Conservation (phyloP, 495 filamentous ascomycete species). For the Pseudotulostoma volvatum region DNA sequence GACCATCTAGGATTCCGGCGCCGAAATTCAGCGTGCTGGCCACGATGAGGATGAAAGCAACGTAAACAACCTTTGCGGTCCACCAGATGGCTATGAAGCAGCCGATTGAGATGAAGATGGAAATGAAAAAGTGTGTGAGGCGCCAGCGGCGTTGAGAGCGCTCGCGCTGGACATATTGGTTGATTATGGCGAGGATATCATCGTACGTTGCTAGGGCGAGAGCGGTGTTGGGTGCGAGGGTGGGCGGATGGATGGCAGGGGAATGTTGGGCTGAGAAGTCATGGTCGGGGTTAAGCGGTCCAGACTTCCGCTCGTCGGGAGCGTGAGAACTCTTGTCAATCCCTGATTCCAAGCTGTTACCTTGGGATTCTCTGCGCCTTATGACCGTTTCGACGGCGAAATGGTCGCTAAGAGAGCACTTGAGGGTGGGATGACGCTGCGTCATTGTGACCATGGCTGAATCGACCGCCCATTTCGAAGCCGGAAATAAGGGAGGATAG, state of each 20-base stretch:
- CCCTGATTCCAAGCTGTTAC: neutral
- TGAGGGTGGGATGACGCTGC: slow-evolving; percentile 59
- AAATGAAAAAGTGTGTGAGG: slow-evolving; percentile 52
- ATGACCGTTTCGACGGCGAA: slow-evolving; percentile 52
- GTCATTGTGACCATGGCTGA: slow-evolving; percentile 62
- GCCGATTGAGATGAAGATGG: slow-evolving; percentile 45
- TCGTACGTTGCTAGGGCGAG: slow-evolving; percentile 47
- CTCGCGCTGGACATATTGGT: slow-evolving; percentile 51
- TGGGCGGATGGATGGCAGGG: slow-evolving; percentile 4
- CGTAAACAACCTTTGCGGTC: slow-evolving; percentile 48
- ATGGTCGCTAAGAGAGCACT: slow-evolving; percentile 82
- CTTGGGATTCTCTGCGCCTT: neutral
- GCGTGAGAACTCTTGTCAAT: too few relatives aligned
- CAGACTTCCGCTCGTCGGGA: slow-evolving; percentile 1
- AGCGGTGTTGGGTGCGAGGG: slow-evolving; percentile 14
- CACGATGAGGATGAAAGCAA: slow-evolving; percentile 66
- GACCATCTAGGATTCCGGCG: slow-evolving; percentile 62
- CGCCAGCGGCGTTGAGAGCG: slow-evolving; percentile 51
- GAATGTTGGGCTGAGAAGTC: slow-evolving; percentile 9
- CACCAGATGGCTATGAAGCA: slow-evolving; percentile 79
- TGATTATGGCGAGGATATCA: slow-evolving; percentile 50
- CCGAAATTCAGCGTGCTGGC: slow-evolving; percentile 59
- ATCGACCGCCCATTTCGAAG: slow-evolving; percentile 46
- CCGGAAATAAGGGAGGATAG: slow-evolving; percentile 16
- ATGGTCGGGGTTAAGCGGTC: slow-evolving; percentile 1